Percentiles rank a stretch among this genome's conserved stretches.
Conservation (phyloP, 345 rosid genomes). For the Salix suchowensis region DNA sequence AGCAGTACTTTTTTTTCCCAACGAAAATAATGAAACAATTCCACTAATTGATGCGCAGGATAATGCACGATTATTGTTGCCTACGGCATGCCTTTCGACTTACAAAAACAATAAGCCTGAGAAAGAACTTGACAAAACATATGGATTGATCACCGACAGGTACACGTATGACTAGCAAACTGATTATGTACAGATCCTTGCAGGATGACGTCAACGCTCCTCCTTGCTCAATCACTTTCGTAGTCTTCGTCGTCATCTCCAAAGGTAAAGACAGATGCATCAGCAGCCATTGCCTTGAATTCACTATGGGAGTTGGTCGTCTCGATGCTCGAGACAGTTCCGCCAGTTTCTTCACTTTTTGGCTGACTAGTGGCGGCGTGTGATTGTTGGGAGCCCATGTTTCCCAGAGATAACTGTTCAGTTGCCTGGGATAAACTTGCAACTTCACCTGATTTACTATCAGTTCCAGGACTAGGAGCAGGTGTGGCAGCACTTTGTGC, state of each 20-base stretch:
- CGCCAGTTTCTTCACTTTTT: slow-evolving; percentile 10
- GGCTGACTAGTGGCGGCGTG: slow-evolving; percentile 16
- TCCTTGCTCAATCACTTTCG: slow-evolving; percentile 50
- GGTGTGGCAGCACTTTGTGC: slow-evolving; percentile 6
- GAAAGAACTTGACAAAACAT: background rate
- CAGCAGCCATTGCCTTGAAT: slow-evolving; percentile 83
- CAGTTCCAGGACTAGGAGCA: slow-evolving; percentile 12
- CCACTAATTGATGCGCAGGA: slow-evolving; percentile 3
- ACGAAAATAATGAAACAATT: slow-evolving; percentile 10
- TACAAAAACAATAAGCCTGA: background rate
- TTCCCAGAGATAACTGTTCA: slow-evolving; percentile 41
- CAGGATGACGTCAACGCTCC: background rate
- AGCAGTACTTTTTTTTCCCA: background rate
- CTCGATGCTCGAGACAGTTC: slow-evolving; percentile 23
- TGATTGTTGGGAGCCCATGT: slow-evolving; percentile 4
- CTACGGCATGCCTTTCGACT: background rate
- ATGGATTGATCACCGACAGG: background rate
- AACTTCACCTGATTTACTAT: slow-evolving; percentile 35
- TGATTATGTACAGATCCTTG: slow-evolving; percentile 13
- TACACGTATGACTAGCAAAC: slow-evolving; percentile 1
- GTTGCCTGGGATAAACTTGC: slow-evolving; percentile 39
- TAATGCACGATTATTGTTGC: slow-evolving; percentile 13
- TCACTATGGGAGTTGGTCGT: slow-evolving; percentile 35
- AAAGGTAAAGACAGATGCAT: slow-evolving; percentile 77
- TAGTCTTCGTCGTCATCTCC: slow-evolving; percentile 88